Evolutionary conservation across 192 early-diverging fungal species (phyloP).

Genomic region (Spizellomyces punctatus): DNA sequence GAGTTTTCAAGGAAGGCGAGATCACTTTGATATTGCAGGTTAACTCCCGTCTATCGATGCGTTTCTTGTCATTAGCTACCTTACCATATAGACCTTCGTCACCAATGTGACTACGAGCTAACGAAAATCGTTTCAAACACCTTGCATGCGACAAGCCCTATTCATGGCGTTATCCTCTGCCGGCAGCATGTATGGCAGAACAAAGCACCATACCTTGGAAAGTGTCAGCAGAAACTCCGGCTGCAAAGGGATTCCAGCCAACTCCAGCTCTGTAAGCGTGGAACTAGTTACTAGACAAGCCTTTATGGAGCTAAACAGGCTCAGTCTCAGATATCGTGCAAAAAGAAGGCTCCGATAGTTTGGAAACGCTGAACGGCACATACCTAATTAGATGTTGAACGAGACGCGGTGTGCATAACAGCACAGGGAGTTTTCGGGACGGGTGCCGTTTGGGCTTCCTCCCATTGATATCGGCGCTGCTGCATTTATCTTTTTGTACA

Average conservation of each 20-base stretch:
- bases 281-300: constrained; percentile 28
- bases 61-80: not conserved
- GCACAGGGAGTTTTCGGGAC: constrained; percentile 10
- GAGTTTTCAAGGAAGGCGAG: constrained; percentile 26
- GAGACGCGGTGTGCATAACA: not conserved
- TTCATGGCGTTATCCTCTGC: not conserved
- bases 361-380: not conserved
- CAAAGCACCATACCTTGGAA: not conserved
- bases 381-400: constrained; percentile 24
- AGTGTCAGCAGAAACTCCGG: constrained; percentile 20
- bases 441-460: not conserved
- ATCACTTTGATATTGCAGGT: constrained; percentile 11
- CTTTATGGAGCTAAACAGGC: constrained; percentile 35
- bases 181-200: not conserved
- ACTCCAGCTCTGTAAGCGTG: constrained; percentile 33
- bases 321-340: not conserved
- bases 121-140: constrained; percentile 28
- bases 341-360: not conserved
- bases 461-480: not conserved
- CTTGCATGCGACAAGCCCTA: constrained; percentile 20
- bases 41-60: not conserved
- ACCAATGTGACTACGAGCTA: constrained; percentile 41
- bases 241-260: constrained; percentile 35
- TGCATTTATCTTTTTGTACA: constrained; percentile 10
- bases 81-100: constrained; percentile 41